phyloP scores from a whole-genome alignment of 768 basidiomycete genomes.

The Gelatoporia subvermispora region DNA sequence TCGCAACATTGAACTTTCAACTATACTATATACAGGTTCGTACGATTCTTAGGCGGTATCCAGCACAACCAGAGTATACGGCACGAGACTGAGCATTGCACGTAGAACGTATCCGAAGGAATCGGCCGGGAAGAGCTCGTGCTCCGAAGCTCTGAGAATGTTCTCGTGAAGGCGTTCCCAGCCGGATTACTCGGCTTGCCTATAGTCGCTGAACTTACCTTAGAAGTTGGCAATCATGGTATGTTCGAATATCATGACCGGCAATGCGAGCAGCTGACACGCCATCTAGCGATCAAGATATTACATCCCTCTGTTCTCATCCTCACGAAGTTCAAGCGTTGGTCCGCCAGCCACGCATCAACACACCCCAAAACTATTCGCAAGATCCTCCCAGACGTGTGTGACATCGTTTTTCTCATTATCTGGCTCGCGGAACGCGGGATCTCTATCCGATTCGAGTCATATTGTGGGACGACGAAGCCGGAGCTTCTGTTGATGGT shows the following conservation, averaged over 20 bases:
- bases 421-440: neutral
- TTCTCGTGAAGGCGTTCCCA: constrained; percentile 5
- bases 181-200: constrained; percentile 4
- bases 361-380: constrained; percentile 5
- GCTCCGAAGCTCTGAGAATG: neutral
- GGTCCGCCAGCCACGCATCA: constrained; percentile 4
- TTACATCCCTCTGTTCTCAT: constrained; percentile 9
- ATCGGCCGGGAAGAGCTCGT: neutral
- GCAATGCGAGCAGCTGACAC: neutral
- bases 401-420: constrained; percentile 7
- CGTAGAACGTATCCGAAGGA: neutral
- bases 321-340: constrained; percentile 9
- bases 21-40: constrained; percentile 6
- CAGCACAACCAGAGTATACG: no score
- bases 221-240: neutral
- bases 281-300: neutral
- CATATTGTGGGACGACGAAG: constrained; percentile 7
- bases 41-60: neutral
- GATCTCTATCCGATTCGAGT: neutral
- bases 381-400: constrained; percentile 1
- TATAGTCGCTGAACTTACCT: neutral
- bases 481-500: constrained; percentile 8
- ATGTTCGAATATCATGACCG: neutral
- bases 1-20: neutral
- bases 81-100: neutral